Evolutionary conservation across 2,329 filamentous ascomycete species (phyloP).

Genomic region (Aspergillus sojae): DNA sequence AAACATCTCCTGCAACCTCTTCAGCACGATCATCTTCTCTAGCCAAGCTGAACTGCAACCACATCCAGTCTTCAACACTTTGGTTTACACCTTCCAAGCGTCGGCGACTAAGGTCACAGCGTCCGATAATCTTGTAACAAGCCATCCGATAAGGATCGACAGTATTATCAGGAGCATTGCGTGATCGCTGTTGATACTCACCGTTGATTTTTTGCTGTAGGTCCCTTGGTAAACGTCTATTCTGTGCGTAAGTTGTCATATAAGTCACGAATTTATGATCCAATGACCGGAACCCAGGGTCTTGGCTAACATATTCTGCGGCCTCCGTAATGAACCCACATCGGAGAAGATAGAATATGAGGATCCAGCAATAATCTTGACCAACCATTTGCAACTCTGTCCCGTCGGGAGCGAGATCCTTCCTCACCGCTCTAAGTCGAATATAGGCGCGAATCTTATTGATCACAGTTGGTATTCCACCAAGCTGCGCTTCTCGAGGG

Average conservation of each 20-base stretch:
- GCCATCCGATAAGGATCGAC: conserved; percentile 95
- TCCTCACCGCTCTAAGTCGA: conserved; percentile 74
- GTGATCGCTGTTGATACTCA: conserved; percentile 82
- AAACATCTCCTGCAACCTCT: conserved; percentile 64
- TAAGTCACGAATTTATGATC: conserved; percentile 90
- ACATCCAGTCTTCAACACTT: conserved; percentile 68
- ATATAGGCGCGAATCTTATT: conserved; percentile 95
- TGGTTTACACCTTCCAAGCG: conserved; percentile 61
- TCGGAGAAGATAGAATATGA: conserved; percentile 88
- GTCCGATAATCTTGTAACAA: conserved; percentile 96
- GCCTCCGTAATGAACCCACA: conserved; percentile 84
- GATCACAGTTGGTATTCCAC: conserved; percentile 81
- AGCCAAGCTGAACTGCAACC: conserved; percentile 66
- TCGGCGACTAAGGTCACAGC: conserved; percentile 62
- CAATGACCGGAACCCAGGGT: conserved; percentile 80
- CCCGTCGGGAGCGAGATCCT: conserved; percentile 81
- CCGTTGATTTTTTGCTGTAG: conserved; percentile 85
- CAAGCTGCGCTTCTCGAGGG: conserved; percentile 84
- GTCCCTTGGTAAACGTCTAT: conserved; percentile 75
- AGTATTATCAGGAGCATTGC: conserved; percentile 81
- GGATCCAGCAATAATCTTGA: conserved; percentile 87
- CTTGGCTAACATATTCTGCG: conserved; percentile 80
- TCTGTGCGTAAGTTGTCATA: conserved; percentile 79
- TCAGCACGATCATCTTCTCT: conserved; percentile 64
- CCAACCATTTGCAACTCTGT: conserved; percentile 77